Base-by-base conservation (phyloP, 2,329 filamentous ascomycete genomes). In the Nothopassalora personata region DNA sequence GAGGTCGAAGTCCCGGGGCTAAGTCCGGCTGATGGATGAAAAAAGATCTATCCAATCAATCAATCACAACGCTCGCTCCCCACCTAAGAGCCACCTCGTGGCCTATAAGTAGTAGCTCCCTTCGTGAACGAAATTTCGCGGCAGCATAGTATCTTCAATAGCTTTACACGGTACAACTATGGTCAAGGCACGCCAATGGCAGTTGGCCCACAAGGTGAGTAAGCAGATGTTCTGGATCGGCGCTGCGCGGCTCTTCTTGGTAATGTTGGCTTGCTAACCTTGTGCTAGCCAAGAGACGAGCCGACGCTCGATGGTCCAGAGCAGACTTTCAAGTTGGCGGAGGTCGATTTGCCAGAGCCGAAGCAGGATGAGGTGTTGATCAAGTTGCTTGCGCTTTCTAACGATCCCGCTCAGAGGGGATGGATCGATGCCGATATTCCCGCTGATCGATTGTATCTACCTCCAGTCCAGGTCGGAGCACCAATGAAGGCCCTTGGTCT, bases 381-480 rank as follows among this genome's bases (percentile, higher is more conserved):
- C 56, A 79, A 81, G 68, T 68, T 71, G 1, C 65, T 76, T 18
- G 80, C 75, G 67, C 66, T 81, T 53, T 81, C 79, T 61, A 82
- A 82, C 61, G 80, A 83, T 68, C 80, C 81, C 1, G 80, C 79
- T 3, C 79, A 82, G 66, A 75, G 80, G 56, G 74, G 72, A 48
- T 81, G 79, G 79, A 81, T 83, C 60, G 70, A 75, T 55, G 66
- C 61, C 5, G 59, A 71, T 13, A 66, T 65, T 56, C 66, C 71
- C 13, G 70, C 76, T 1, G 74, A 74, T 30, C 76, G 80, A 43
- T 71, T 80, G 6, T 82, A 83, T 67, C 68, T 75, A 0, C 68
- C 73, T 0, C 79, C 79, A 8, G 77, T 82, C 9, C 46, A 72
- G 19, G 57, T 74, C 43, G 76, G 76, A 62, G 71, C 71, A 1